Evolutionary conservation across 129 eudicot genomes (phyloP).

Genomic region (Escallonia rubra): DNA sequence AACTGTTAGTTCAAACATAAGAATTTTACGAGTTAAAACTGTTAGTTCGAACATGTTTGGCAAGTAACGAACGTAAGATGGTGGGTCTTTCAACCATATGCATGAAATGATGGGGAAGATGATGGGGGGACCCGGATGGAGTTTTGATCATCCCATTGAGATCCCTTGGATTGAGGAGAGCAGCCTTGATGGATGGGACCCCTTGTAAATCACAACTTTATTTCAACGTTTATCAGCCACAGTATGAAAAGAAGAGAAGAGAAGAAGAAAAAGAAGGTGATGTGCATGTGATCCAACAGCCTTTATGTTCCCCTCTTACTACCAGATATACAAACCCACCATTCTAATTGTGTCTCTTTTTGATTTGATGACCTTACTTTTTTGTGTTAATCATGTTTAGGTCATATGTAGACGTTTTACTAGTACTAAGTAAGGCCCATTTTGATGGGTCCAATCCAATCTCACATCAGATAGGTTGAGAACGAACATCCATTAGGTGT

Average conservation of each 20-base stretch:
- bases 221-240: slow-evolving; percentile 38
- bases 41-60: slow-evolving; percentile 19
- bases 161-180: slow-evolving; percentile 78
- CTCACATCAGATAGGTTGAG: background rate
- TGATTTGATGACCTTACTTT: slow-evolving; percentile 18
- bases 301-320: slow-evolving; percentile 63
- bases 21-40: background rate
- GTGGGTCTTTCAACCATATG: slow-evolving; percentile 26
- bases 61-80: slow-evolving; percentile 30
- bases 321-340: slow-evolving; percentile 23
- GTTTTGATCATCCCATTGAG: slow-evolving; percentile 12
- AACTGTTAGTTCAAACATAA: too few relatives aligned
- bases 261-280: slow-evolving; percentile 56
- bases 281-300: slow-evolving; percentile 78
- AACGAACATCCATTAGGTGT: too few relatives aligned
- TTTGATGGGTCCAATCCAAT: slow-evolving; percentile 1
- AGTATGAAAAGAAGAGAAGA: slow-evolving; percentile 54
- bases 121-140: slow-evolving; percentile 36
- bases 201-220: slow-evolving; percentile 20
- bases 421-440: background rate
- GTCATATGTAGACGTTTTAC: slow-evolving; percentile 6
- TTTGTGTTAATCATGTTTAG: slow-evolving; percentile 19
- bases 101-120: slow-evolving; percentile 50
- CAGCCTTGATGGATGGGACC: slow-evolving; percentile 47
- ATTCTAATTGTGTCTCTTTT: slow-evolving; percentile 19